phyloP scores from a whole-genome alignment of 441 rosid genomes.

The Geranium incanum region DNA sequence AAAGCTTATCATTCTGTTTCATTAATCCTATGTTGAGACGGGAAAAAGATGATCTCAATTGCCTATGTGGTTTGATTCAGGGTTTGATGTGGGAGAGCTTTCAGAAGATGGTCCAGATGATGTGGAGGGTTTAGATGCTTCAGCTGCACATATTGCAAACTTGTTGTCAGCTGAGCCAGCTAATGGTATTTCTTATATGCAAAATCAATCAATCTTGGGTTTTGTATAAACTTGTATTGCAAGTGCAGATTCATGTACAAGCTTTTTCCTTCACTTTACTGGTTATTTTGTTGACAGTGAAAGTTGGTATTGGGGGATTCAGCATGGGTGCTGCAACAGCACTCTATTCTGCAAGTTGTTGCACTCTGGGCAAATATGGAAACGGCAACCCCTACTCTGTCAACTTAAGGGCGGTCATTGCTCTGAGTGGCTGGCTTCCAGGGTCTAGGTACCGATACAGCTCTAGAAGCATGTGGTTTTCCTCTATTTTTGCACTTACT shows the following conservation, averaged over 20 bases:
- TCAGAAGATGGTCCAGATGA: slow-evolving; percentile 80
- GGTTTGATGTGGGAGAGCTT: slow-evolving; percentile 84
- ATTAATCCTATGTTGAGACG: background rate
- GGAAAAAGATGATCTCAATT: slow-evolving; percentile 11
- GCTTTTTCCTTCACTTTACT: background rate
- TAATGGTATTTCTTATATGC: slow-evolving; percentile 48
- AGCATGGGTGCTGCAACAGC: slow-evolving; percentile 67
- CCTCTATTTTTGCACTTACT: background rate
- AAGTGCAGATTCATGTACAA: background rate
- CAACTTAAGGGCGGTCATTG: slow-evolving; percentile 54
- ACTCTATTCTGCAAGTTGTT: slow-evolving; percentile 56
- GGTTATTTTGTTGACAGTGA: slow-evolving; percentile 31
- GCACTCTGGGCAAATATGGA: slow-evolving; percentile 44
- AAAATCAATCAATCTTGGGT: background rate
- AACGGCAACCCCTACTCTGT: slow-evolving; percentile 43
- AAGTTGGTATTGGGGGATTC: slow-evolving; percentile 61
- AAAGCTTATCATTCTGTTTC: background rate
- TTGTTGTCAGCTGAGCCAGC: slow-evolving; percentile 81
- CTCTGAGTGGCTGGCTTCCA: slow-evolving; percentile 73
- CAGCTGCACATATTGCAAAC: slow-evolving; percentile 80
- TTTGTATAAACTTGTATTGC: background rate
- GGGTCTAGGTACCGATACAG: slow-evolving; percentile 40
- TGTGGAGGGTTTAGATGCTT: slow-evolving; percentile 75
- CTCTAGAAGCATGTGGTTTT: background rate
- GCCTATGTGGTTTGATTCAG: slow-evolving; percentile 32